Evolutionary conservation across 164 flowering plant genomes (phyloP), one percentile per base, ranked within the genome.

Genomic region (Santalum album): DNA sequence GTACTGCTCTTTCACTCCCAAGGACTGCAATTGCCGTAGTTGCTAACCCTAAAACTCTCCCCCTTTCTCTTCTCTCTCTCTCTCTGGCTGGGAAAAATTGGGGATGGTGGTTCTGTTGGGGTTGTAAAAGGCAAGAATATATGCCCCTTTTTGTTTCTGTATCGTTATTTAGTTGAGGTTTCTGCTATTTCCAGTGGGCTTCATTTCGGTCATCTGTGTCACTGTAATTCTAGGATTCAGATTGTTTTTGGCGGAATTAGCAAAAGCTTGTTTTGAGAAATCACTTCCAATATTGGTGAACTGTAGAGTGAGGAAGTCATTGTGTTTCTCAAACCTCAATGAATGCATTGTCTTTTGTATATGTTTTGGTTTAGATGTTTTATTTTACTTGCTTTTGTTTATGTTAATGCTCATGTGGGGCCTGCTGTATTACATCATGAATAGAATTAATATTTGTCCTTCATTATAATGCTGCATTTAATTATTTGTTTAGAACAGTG

Each of bases 1-100:
- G 10, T 84, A 73, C 62, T 90, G 97, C 43, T 80, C 95, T 35
- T 87, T 90, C 75, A 79, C 86, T 39, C 97, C 97, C 62, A 83
- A 80, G 64, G 75, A 87, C 57, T 90, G 97, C 68, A 87, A 90
- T 76, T 90, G 97, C 78, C 77, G 87, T 72, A 83, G 89, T 56
- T 90, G 94, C 81, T 84, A 83, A 72, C 67, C 83, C 69, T 89
- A 57, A 65, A 15, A n/a, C 29, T 15, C 6, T n/a, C n/a, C n/a
- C n/a, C n/a, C n/a, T n/a, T n/a, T n/a, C n/a, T n/a, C n/a, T n/a
- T n/a, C n/a, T n/a, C n/a, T n/a, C n/a, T n/a, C n/a, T n/a, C n/a
- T 4, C 15, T 24, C 38, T 49, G n/a, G 20, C 18, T 35, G 23
- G 44, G 48, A 34, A 49, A 36, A 32, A 11, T 52, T 24, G 26